Evolutionary conservation across 2,329 filamentous ascomycete species (phyloP).

Genomic region (Colletotrichum abscissum): DNA sequence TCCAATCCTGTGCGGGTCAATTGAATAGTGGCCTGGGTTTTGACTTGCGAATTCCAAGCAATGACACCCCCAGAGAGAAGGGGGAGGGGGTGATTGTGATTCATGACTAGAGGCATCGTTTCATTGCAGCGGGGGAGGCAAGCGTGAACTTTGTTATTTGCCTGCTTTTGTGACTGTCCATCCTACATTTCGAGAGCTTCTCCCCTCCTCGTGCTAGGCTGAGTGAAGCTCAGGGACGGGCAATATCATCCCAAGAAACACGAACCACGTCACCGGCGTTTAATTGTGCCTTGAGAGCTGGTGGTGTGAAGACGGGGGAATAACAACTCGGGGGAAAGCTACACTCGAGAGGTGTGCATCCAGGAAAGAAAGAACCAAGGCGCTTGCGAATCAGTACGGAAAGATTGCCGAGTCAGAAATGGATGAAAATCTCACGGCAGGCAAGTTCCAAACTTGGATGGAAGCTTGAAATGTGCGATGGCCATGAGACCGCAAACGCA

Average conservation of each 20-base stretch:
- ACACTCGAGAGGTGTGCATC: not conserved
- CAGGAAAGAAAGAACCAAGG: not conserved
- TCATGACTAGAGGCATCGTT: constrained; percentile 30
- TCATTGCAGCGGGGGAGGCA: constrained; percentile 19
- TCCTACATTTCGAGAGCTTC: not conserved
- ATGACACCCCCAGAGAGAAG: not conserved
- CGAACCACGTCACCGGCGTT: constrained; percentile 24
- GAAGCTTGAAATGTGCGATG: not conserved
- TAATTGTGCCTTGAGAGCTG: not conserved
- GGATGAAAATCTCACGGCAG: not conserved
- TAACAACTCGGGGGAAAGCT: not conserved
- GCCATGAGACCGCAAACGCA: constrained; percentile 5
- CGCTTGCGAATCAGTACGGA: not conserved
- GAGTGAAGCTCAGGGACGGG: not conserved
- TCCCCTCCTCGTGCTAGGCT: not conserved
- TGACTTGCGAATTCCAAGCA: not conserved
- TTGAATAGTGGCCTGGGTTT: constrained; percentile 17
- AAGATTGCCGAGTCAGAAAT: constrained; percentile 11
- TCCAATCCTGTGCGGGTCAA: constrained; percentile 18
- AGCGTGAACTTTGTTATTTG: constrained; percentile 22
- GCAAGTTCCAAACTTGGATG: not conserved
- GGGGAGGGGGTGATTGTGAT: not conserved
- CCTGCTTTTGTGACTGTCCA: constrained; percentile 13
- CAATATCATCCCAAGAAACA: constrained; percentile 21
- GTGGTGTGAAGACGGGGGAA: not conserved